Evolutionary conservation across 129 eudicot species (phyloP), one percentile per base, ranked within the genome.

Genomic region (Ambrosia trifida): DNA sequence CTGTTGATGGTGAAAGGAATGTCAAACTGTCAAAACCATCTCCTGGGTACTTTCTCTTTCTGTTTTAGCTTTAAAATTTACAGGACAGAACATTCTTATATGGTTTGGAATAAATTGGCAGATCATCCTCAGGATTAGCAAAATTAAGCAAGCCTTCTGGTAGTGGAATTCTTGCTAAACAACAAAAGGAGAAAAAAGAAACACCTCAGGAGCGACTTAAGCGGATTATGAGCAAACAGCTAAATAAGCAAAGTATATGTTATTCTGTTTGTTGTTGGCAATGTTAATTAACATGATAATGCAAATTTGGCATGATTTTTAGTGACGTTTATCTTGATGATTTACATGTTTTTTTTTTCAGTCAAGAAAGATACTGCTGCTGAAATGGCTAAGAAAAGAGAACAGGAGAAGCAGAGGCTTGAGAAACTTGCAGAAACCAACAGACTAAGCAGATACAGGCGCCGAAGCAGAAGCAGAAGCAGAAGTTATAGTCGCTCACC

Each of bases 181-280:
- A 65, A 68, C 88, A 53, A 74, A 92, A 76, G 44, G 98, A 94
- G 88, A 89, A 89, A 87, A 94, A 94, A 82, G 98, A 89, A 85
- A 94, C 98, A 16, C 97, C 98, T 64, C 98, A 94, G 74, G 98
- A 94, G 74, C 88, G 98, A 38, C 90, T 94, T 54, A 94, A 94
- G 82, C 81, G 98, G 84, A 94, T 94, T 64, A 94, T 94, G 98
- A 85, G 91, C 93, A 85, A 82, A 72, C 98, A 94, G 72, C 87
- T 94, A 54, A 89, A 89, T 76, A 87, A 94, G 77, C 98, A 94
- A 79, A 89, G 98, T 94, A 85, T 60, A 62, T 60, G 68, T 30
- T 71, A 67, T 72, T 67, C 52, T 17, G 17, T 36, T 66, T 54
- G 53, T 11, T 18, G 58, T 52, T 8, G 33, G n/a, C 36, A 32